phyloP scores from a whole-genome alignment of 2,329 filamentous ascomycete species.

The Purpureocillium lavendulum region DNA sequence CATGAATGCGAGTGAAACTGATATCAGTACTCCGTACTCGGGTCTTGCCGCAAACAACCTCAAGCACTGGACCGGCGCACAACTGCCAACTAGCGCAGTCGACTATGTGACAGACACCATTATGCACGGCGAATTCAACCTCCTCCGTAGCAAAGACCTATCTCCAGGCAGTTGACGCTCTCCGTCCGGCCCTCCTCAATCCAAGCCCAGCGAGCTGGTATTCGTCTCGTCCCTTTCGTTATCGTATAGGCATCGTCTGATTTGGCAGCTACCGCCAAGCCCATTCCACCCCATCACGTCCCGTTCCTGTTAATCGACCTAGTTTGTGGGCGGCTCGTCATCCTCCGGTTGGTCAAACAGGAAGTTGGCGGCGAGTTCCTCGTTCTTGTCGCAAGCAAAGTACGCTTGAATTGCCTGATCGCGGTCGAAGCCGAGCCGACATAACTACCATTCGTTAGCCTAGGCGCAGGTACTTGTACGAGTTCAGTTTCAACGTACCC shows the following conservation, averaged over 20 bases:
- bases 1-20: not conserved
- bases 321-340: slow-evolving; percentile 48
- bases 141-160: too few species aligned
- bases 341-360: slow-evolving; percentile 96
- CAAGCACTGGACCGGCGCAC: not conserved
- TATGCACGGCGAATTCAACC: not conserved
- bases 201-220: too few species aligned
- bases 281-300: too few species aligned
- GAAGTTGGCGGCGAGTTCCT: slow-evolving; percentile 96
- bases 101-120: not conserved
- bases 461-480: not conserved
- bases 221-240: slow-evolving; percentile 9
- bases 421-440: slow-evolving; percentile 84
- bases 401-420: slow-evolving; percentile 96
- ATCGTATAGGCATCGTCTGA: slow-evolving; percentile 10
- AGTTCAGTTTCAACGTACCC: slow-evolving; percentile 43
- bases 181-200: too few species aligned
- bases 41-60: not conserved
- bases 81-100: not conserved
- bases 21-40: not conserved
- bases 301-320: slow-evolving; percentile 9
- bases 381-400: slow-evolving; percentile 99
- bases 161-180: too few species aligned
- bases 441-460: slow-evolving; percentile 50
- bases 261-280: not conserved